These are phyloP conservation scores for Suhomyces bolitotheri DNA, from an alignment of 1,139 yeast species.

Conservation along the genomic window DNA sequence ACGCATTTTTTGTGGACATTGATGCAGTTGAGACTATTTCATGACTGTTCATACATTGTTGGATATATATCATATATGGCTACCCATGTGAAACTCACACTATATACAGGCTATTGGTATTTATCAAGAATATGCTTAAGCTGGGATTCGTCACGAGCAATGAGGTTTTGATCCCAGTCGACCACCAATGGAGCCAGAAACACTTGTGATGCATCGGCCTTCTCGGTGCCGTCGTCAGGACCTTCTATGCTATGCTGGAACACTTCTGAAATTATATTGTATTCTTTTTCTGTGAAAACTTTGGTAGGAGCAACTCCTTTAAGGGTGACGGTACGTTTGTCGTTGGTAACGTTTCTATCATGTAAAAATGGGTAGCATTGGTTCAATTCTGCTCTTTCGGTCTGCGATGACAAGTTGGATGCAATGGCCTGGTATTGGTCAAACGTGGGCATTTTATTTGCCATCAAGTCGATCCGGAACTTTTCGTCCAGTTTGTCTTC, in stretches of 20 bases:
- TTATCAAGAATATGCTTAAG: constrained; percentile 33
- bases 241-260: constrained; percentile 32
- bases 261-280: constrained; percentile 42
- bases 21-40: too few species aligned
- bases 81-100: neutral
- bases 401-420: constrained; percentile 26
- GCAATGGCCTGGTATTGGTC: constrained; percentile 41
- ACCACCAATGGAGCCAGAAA: constrained; percentile 47
- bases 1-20: neutral
- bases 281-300: constrained; percentile 42
- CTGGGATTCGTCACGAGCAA: constrained; percentile 43
- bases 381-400: constrained; percentile 30
- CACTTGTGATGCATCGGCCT: constrained; percentile 35
- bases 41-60: too few species aligned
- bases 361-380: constrained; percentile 42
- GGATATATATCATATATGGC: too few species aligned
- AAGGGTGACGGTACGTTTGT: constrained; percentile 26
- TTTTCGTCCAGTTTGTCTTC: constrained; percentile 26
- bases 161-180: constrained; percentile 50
- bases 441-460: constrained; percentile 45
- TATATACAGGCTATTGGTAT: constrained; percentile 20
- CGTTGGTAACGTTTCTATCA: constrained; percentile 22
- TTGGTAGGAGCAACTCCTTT: constrained; percentile 32
- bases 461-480: constrained; percentile 42
- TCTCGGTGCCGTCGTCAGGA: constrained; percentile 22